phyloP scores from a whole-genome alignment of 75 land plant species.

The Picea glauca region DNA sequence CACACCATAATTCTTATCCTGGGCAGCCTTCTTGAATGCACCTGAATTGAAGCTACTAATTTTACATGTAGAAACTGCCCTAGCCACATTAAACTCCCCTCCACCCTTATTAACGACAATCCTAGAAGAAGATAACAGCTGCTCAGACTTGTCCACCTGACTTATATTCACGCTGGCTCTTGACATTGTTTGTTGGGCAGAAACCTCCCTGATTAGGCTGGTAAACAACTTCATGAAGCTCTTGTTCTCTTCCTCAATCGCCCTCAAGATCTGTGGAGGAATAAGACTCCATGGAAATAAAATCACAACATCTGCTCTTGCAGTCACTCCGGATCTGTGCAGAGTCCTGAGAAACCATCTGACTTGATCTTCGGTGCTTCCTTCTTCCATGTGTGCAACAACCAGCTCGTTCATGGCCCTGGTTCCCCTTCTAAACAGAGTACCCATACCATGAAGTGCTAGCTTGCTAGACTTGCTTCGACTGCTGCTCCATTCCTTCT shows the following conservation, averaged over 20 bases:
- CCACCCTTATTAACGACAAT: constrained; percentile 13
- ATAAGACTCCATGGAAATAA: constrained; percentile 23
- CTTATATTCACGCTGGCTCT: constrained; percentile 2
- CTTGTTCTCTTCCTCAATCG: constrained; percentile 42
- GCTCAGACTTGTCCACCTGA: neutral
- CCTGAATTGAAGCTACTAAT: constrained; percentile 16
- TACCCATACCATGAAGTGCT: constrained; percentile 69
- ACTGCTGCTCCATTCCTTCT: neutral
- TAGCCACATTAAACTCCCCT: neutral
- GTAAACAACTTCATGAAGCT: constrained; percentile 37
- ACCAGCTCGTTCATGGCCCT: constrained; percentile 57
- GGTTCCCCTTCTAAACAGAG: constrained; percentile 50
- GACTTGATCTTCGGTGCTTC: constrained; percentile 15
- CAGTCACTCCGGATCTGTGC: constrained; percentile 46
- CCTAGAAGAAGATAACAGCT: constrained; percentile 8
- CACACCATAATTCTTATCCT: constrained; percentile 8
- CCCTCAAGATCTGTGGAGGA: constrained; percentile 6
- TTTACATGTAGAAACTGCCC: constrained; percentile 12
- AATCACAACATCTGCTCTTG: constrained; percentile 53
- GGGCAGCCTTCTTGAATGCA: constrained; percentile 18
- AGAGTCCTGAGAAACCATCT: constrained; percentile 43
- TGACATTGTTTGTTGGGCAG: constrained; percentile 8
- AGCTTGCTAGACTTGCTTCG: neutral
- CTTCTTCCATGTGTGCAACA: constrained; percentile 49
- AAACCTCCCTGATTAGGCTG: neutral